Base-by-base conservation (phyloP, 108 stramenopile species). In the Schizochytrium sp. region DNA sequence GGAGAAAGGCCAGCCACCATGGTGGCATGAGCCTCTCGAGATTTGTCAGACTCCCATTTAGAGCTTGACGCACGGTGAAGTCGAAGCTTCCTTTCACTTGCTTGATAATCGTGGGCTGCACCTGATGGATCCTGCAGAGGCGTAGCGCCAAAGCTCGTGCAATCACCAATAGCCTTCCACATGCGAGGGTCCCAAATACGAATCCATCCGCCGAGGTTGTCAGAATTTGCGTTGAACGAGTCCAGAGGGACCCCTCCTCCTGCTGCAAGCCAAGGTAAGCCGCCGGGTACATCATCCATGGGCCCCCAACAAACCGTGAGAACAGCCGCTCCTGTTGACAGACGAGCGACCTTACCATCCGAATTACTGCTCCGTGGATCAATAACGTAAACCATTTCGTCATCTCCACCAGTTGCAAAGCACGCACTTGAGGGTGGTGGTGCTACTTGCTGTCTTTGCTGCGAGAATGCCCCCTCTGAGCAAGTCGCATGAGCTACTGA, bases 141-240 rank as follows among this genome's bases (percentile, higher is more conserved):
- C 15, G 47, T 83, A 13, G 53, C 76, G 10, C 53, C 50, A 55
- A 55, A 83, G 55, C 50, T 55, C 10, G 50, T 38, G 53, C 76
- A 83, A 28, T 83, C 76, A n/a, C 76, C 76, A 50, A 83, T 40
- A 10, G 76, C 50, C 28, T 83, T 83, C 76, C 76, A 83, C 76
- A 83, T 83, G 47, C 76, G 47, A 5, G 76, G 76, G 28, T 83
- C 76, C 50, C 53, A 83, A n/a, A 83, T 38, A 38, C 76, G 76
- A 10, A 83, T 53, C 47, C 47, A 83, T 0, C 76, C 76, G 3
- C 53, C 76, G 40, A 83, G 28, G 47, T 55, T 83, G 3, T 49
- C 53, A 0, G 76, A 83, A 28, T 40, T 83, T 49, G 76, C 47
- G 28, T 55, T 49, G 76, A 83, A 83, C 38, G 76, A 83, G 55